phyloP scores from a whole-genome alignment of 2,329 filamentous ascomycete species.

The Clonostachys rhizophaga region DNA sequence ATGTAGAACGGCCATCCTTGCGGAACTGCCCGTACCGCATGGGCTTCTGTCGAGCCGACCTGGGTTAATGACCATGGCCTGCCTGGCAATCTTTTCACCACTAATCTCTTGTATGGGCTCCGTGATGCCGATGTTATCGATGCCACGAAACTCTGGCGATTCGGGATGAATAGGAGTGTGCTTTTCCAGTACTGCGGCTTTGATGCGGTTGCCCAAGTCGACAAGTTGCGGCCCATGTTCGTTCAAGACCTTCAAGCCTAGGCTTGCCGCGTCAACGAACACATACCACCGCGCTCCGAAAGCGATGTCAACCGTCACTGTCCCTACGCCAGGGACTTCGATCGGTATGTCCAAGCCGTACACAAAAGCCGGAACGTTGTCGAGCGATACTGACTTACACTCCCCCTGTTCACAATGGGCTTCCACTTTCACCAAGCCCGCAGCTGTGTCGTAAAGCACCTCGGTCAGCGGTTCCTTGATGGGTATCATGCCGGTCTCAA shows the following conservation, averaged over 20 bases:
- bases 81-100: conserved; percentile 20
- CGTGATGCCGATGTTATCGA: conserved; percentile 32
- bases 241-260: conserved; percentile 26
- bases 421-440: conserved; percentile 31
- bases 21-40: conserved; percentile 35
- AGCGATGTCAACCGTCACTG: conserved; percentile 32
- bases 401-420: conserved; percentile 35
- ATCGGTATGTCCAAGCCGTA: conserved; percentile 29
- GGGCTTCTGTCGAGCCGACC: conserved; percentile 36
- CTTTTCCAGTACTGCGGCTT: conserved; percentile 24
- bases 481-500: conserved; percentile 39
- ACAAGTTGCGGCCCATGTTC: conserved; percentile 25
- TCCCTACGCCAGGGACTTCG: conserved; percentile 31
- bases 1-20: conserved; percentile 33
- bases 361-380: conserved; percentile 38
- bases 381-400: conserved; percentile 34
- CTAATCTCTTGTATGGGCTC: conserved; percentile 18
- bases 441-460: conserved; percentile 35
- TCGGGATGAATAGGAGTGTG: conserved; percentile 34
- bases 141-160: conserved; percentile 30
- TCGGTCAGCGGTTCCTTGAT: conserved; percentile 37
- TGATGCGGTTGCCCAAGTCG: conserved; percentile 35
- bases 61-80: conserved; percentile 35
- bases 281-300: conserved; percentile 41
- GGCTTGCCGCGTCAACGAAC: conserved; percentile 28